Evolutionary conservation across 2,329 filamentous ascomycete species (phyloP).

Genomic region (Verticillium tricorpus): DNA sequence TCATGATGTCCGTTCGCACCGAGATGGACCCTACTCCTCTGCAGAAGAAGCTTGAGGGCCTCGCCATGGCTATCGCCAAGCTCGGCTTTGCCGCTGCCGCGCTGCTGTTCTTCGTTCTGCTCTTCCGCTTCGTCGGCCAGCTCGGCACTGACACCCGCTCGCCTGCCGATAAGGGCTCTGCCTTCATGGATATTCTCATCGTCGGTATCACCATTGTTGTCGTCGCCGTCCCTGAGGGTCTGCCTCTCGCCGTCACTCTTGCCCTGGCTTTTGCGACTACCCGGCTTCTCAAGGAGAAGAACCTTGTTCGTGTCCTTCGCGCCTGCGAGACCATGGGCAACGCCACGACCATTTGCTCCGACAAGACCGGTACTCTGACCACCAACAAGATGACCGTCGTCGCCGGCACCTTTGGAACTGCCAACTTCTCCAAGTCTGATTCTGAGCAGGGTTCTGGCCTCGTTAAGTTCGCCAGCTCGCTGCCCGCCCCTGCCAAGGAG

Average conservation of each 20-base stretch:
- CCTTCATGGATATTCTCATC: slow-evolving; percentile 61
- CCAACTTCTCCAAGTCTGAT: slow-evolving; percentile 27
- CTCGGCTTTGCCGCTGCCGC: slow-evolving; percentile 62
- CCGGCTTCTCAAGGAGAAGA: slow-evolving; percentile 66
- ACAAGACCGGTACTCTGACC: slow-evolving; percentile 62
- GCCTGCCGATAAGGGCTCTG: slow-evolving; percentile 50
- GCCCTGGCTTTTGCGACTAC: slow-evolving; percentile 66
- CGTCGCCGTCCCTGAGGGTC: slow-evolving; percentile 62
- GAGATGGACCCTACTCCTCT: slow-evolving; percentile 49
- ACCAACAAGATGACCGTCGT: slow-evolving; percentile 75
- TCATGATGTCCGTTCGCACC: slow-evolving; percentile 50
- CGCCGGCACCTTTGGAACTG: slow-evolving; percentile 57
- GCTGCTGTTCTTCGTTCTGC: slow-evolving; percentile 69
- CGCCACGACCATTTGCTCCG: slow-evolving; percentile 71
- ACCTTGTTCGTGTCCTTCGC: slow-evolving; percentile 61
- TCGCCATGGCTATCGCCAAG: slow-evolving; percentile 39
- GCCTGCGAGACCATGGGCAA: slow-evolving; percentile 73
- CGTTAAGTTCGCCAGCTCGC: slow-evolving; percentile 14
- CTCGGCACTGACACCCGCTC: slow-evolving; percentile 46
- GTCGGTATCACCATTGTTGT: slow-evolving; percentile 63
- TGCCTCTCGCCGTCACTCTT: slow-evolving; percentile 63
- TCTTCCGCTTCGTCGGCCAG: slow-evolving; percentile 69
- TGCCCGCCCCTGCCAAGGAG: slow-evolving; percentile 22
- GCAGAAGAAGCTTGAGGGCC: slow-evolving; percentile 45
- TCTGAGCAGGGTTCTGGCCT: slow-evolving; percentile 18